Evolutionary conservation across 345 rosid genomes (phyloP), one percentile per base, ranked within the genome.

Genomic region (Eucalyptus erythrocorys): DNA sequence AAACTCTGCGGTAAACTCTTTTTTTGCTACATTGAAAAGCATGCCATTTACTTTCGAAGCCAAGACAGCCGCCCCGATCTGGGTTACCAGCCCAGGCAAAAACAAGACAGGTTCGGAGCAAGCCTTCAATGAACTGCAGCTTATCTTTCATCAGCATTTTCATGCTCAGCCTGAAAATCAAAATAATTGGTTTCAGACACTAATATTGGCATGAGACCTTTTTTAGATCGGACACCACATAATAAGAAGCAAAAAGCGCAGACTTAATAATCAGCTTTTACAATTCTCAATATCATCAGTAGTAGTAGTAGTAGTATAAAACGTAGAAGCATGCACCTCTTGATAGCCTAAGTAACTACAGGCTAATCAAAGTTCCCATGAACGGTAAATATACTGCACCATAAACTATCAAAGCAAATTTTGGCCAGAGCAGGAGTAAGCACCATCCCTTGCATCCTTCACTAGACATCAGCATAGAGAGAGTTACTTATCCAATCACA

Each of bases 121-220:
- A 37, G 49, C 61, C 86, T 87, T 93, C 93, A 92, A 45, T 91
- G 87, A 66, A 57, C 85, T 17, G 91, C 93, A 85, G 89, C 88
- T 86, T 82, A 93, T 87, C 95, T 93, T 87, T 91, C 93, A 76
- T 79, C 92, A 48, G 86, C 92, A 89, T 93, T 93, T 87, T 96
- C 98, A 82, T 87, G 92, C 89, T 96, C 97, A 57, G 95, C 95
- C 96, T 95, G 93, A 82, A 19, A 86, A 86, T 82, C 30, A 51
- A 11, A 59, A 59, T 15, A 86, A 57, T 48, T 50, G 66, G 86
- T 55, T 48, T 82, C 30, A 49, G 43, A 59, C 22, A 26, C 9
- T 86, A 50, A 22, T 49, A 27, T 40, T 40, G 17, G 85, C 53
- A 87, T 85, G 50, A 50, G 42, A n/a, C 27, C 48, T 49, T 16